phyloP scores from a whole-genome alignment of 164 flowering plant genomes.

The Brasenia schreberi region DNA sequence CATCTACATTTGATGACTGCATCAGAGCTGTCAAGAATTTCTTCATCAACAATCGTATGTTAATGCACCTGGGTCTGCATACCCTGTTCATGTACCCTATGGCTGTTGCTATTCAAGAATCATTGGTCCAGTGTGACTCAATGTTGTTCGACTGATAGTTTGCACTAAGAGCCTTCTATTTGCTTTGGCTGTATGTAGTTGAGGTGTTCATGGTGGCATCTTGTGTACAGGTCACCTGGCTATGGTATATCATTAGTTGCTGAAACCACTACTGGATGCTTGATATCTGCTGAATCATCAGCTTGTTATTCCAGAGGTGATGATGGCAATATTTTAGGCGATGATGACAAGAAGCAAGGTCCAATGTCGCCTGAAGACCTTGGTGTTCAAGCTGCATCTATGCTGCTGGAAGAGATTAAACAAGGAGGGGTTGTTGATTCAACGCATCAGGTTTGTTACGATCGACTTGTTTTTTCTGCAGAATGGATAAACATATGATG shows the following conservation, averaged over 20 bases:
- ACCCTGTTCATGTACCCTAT: no score
- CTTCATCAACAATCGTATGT: not conserved
- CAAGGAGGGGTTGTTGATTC: constrained; percentile 96
- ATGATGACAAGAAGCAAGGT: constrained; percentile 31
- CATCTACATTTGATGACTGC: no score
- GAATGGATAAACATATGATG: not conserved
- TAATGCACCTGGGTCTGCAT: no score
- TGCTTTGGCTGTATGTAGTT: not conserved
- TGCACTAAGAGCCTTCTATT: no score
- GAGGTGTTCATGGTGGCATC: not conserved
- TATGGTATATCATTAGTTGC: constrained; percentile 90
- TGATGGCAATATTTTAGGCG: constrained; percentile 32
- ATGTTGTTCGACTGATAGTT: no score
- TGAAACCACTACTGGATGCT: constrained; percentile 77
- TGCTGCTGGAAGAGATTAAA: constrained; percentile 66
- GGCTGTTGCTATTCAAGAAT: no score
- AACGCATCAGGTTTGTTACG: constrained; percentile 66
- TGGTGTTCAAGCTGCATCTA: constrained; percentile 65
- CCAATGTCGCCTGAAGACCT: constrained; percentile 53
- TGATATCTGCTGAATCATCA: constrained; percentile 68
- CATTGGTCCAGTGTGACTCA: no score
- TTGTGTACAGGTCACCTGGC: constrained; percentile 65
- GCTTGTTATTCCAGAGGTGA: constrained; percentile 32
- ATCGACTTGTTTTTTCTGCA: not conserved
- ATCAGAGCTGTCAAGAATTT: no score